These are phyloP conservation scores for Gracilaria vermiculophylla DNA, from an alignment of 23 red algal species.

Conservation along the genomic window DNA sequence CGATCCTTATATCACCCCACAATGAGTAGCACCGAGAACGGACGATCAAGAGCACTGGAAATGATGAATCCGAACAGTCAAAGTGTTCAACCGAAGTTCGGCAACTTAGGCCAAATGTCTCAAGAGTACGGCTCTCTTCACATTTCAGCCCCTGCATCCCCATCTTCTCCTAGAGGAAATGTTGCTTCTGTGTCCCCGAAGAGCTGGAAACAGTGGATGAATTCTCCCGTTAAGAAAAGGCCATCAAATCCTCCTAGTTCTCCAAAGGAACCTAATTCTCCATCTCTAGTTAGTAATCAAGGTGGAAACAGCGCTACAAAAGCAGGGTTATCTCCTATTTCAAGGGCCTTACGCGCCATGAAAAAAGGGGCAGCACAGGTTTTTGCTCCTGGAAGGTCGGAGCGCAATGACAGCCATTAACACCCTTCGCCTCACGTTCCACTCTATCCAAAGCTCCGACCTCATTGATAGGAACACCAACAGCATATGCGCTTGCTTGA, in stretches of 20 bases:
- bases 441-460: not conserved
- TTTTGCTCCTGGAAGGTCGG: not conserved
- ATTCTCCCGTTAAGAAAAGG: not conserved
- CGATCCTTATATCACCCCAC: not conserved
- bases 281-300: not conserved
- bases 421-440: not conserved
- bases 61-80: not conserved
- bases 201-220: not conserved
- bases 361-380: not conserved
- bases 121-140: not conserved
- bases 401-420: not conserved
- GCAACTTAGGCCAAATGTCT: not conserved
- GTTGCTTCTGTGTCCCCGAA: not conserved
- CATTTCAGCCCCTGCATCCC: not conserved
- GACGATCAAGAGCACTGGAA: not conserved
- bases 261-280: not conserved
- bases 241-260: not conserved
- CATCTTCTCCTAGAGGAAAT: not conserved
- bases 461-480: too few species aligned
- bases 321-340: not conserved
- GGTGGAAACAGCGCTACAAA: not conserved
- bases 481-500: too few species aligned
- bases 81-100: not conserved
- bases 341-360: not conserved
- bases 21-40: not conserved